Percentiles rank a stretch among this genome's conserved stretches.
These are phyloP conservation scores for Ustilago shanxiensis DNA, from an alignment of 1,284 basidiomycete species.

Conservation along the genomic window DNA sequence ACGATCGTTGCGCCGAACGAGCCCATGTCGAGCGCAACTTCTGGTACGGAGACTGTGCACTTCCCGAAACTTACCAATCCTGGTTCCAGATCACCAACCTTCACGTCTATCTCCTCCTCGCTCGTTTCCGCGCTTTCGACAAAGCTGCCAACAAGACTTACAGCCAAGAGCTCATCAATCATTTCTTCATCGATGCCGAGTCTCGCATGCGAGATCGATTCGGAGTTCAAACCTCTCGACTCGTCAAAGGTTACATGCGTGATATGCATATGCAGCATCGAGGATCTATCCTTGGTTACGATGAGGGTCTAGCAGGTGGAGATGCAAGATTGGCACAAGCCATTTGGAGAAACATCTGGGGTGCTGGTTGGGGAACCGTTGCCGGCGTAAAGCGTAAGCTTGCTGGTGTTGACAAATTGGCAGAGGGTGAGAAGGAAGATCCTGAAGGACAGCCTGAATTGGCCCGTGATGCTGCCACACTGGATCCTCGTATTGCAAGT, in stretches of 20 bases:
- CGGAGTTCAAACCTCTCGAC: constrained; percentile 79
- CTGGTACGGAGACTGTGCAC: constrained; percentile 76
- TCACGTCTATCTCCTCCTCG: constrained; percentile 90
- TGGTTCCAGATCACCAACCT: constrained; percentile 97
- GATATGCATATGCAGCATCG: constrained; percentile 90
- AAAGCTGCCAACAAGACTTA: constrained; percentile 77
- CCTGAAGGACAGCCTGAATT: constrained; percentile 73
- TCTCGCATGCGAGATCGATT: constrained; percentile 84
- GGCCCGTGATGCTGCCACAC: constrained; percentile 50
- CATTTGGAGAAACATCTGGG: constrained; percentile 91
- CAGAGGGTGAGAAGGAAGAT: constrained; percentile 59
- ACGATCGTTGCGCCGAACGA: constrained; percentile 73
- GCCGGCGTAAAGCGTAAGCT: constrained; percentile 71
- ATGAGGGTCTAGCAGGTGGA: constrained; percentile 77
- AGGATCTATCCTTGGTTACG: constrained; percentile 84
- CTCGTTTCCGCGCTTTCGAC: constrained; percentile 87
- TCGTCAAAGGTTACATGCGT: constrained; percentile 91
- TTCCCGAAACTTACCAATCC: constrained; percentile 94
- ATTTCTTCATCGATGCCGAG: constrained; percentile 96
- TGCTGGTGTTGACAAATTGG: constrained; percentile 55
- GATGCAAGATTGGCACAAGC: constrained; percentile 78
- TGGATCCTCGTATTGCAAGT: constrained; percentile 35
- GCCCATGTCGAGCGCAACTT: constrained; percentile 68
- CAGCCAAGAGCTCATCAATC: constrained; percentile 87
- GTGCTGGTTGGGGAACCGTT: constrained; percentile 71